A percentile compares a stretch with the other conserved stretches of the same genome.
These are phyloP conservation scores for Aspergillus novoparasiticus DNA, from an alignment of 2,329 filamentous ascomycete genomes.

Conservation along the genomic window DNA sequence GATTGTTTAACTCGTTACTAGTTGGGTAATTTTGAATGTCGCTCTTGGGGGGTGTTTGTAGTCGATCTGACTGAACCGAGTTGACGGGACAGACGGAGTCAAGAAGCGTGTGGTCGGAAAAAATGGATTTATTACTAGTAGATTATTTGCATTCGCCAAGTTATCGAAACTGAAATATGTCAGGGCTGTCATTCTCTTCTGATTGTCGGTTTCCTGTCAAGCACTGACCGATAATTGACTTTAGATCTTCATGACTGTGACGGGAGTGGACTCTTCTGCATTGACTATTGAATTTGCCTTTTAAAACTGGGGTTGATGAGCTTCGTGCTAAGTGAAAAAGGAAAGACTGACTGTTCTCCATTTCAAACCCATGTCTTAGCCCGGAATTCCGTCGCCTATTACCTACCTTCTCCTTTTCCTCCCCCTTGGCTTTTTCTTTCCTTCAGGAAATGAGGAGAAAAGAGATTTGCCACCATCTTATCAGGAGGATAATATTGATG, in stretches of 20 bases:
- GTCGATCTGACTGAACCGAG: slow-evolving; percentile 23
- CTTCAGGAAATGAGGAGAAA: neutral
- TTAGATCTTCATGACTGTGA: neutral
- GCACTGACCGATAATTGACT: neutral
- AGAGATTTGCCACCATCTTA: slow-evolving; percentile 24
- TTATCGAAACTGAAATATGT: neutral
- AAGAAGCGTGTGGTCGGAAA: slow-evolving; percentile 5
- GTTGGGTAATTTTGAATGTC: slow-evolving; percentile 1
- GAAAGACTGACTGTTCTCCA: neutral
- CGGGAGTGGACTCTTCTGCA: slow-evolving; percentile 6
- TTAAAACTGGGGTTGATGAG: neutral
- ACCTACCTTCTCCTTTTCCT: neutral
- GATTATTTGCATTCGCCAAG: neutral
- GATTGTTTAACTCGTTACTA: slow-evolving; percentile 9
- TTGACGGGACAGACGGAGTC: slow-evolving; percentile 21
- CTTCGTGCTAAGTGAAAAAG: neutral
- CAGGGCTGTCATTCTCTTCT: neutral
- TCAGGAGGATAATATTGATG: slow-evolving; percentile 13
- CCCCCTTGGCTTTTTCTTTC: neutral
- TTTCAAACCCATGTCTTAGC: neutral
- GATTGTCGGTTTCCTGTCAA: neutral
- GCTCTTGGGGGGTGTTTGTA: slow-evolving; percentile 7
- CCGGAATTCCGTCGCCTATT: neutral
- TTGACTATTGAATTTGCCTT: slow-evolving; percentile 1
- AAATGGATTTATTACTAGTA: neutral